A percentile compares a stretch with the other conserved stretches of the same genome.
These are phyloP conservation scores for Eutypella sp. DNA, from an alignment of 2,329 filamentous ascomycete genomes.

Conservation along the genomic window DNA sequence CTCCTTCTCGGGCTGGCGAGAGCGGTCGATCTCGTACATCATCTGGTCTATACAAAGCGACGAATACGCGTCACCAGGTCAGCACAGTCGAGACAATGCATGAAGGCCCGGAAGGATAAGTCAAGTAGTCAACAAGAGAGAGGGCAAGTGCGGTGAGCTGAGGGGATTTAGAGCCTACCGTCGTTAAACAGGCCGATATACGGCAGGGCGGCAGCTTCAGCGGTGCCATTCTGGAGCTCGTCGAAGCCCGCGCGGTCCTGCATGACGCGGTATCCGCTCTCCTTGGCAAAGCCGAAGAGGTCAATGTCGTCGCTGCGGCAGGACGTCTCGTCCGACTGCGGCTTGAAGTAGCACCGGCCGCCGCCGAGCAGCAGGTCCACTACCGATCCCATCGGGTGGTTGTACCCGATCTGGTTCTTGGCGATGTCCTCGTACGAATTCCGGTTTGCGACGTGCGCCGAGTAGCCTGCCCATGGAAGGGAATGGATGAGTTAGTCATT, in stretches of 20 bases:
- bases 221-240: constrained; percentile 19
- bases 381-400: constrained; percentile 32
- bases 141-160: background rate
- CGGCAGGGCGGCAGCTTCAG: constrained; percentile 24
- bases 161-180: constrained; percentile 18
- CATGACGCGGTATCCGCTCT: constrained; percentile 31
- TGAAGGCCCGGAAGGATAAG: too few species aligned
- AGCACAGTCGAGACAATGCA: too few species aligned
- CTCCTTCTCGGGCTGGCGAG: constrained; percentile 25
- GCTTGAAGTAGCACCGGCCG: constrained; percentile 36
- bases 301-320: constrained; percentile 33
- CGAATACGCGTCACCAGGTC: too few species aligned
- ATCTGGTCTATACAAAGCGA: constrained; percentile 18
- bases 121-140: too few species aligned
- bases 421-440: constrained; percentile 32
- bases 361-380: constrained; percentile 36
- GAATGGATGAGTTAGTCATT: too few species aligned
- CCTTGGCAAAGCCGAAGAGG: constrained; percentile 28
- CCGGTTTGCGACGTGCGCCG: constrained; percentile 28
- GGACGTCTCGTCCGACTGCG: constrained; percentile 28
- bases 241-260: constrained; percentile 31
- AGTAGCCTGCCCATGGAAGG: constrained; percentile 17
- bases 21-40: constrained; percentile 32
- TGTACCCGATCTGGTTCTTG: constrained; percentile 33
- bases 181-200: constrained; percentile 36